Evolutionary conservation across 306 rosid genomes (phyloP).

Genomic region (Lithocarpus polystachyus): DNA sequence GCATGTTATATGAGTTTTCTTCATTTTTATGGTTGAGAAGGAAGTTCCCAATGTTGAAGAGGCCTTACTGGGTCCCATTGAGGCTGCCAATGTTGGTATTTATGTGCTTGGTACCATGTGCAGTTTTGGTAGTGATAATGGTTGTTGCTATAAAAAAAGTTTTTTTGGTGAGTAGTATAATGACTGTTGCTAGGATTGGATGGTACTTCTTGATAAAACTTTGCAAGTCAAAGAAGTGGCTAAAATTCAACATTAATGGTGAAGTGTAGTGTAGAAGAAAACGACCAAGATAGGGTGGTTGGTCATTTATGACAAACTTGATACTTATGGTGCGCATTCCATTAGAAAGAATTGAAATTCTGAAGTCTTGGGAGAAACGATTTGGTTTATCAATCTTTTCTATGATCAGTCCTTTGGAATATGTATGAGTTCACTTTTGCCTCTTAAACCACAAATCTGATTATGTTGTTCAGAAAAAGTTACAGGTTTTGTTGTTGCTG

Average conservation of each 20-base stretch:
- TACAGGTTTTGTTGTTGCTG: no score
- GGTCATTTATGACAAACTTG: background rate
- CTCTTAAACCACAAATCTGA: no score
- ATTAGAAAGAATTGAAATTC: no score
- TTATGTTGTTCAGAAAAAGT: no score
- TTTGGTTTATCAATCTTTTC: no score
- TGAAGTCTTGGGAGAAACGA: no score
- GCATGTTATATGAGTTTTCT: constrained; percentile 53
- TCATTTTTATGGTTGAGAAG: constrained; percentile 52
- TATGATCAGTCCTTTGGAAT: no score
- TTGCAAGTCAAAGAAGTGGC: constrained; percentile 24
- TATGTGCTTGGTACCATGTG: constrained; percentile 51
- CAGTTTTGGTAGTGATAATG: constrained; percentile 40
- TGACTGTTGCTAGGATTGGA: constrained; percentile 40
- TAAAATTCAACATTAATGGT: background rate
- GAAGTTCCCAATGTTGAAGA: constrained; percentile 28
- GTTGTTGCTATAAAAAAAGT: constrained; percentile 41
- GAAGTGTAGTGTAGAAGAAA: background rate
- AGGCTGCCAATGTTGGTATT: constrained; percentile 29
- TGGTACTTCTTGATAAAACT: constrained; percentile 38
- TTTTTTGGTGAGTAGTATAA: constrained; percentile 38
- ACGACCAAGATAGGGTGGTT: background rate
- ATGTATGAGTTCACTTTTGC: no score
- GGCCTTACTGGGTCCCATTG: constrained; percentile 55
- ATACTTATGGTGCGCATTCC: background rate